These are phyloP conservation scores for Apiospora malaysiana DNA, from an alignment of 2,329 filamentous ascomycete species.

Conservation along the genomic window DNA sequence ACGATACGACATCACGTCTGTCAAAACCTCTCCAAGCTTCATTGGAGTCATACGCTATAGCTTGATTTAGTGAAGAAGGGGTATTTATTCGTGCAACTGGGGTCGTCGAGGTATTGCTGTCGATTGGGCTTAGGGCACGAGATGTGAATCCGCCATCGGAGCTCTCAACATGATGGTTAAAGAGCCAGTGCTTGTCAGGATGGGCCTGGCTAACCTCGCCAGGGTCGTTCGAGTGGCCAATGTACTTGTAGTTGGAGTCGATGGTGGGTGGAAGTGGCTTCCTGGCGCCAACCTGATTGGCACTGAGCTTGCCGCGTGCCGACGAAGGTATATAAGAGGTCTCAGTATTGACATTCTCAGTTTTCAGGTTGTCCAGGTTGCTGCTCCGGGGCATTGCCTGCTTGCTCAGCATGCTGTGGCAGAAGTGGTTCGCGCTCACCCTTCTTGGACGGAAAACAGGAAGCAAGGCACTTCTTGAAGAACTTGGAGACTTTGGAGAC, in stretches of 20 bases:
- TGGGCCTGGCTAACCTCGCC: background rate
- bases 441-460: background rate
- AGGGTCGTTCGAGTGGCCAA: no score
- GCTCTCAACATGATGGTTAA: no score
- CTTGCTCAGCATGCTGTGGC: conserved; percentile 12
- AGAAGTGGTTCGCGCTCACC: conserved; percentile 16
- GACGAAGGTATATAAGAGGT: background rate
- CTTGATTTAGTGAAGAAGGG: background rate
- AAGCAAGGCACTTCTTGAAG: conserved; percentile 14
- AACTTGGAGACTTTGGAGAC: conserved; percentile 2
- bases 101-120: background rate
- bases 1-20: background rate
- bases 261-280: no score
- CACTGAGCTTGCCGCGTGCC: background rate
- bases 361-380: background rate
- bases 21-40: background rate
- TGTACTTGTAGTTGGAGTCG: background rate
- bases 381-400: background rate
- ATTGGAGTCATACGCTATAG: background rate
- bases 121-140: background rate
- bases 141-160: background rate
- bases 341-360: background rate
- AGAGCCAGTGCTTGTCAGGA: background rate
- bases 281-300: background rate
- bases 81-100: background rate